phyloP scores from a whole-genome alignment of 306 rosid species.

The Begonia fuchsioides region DNA sequence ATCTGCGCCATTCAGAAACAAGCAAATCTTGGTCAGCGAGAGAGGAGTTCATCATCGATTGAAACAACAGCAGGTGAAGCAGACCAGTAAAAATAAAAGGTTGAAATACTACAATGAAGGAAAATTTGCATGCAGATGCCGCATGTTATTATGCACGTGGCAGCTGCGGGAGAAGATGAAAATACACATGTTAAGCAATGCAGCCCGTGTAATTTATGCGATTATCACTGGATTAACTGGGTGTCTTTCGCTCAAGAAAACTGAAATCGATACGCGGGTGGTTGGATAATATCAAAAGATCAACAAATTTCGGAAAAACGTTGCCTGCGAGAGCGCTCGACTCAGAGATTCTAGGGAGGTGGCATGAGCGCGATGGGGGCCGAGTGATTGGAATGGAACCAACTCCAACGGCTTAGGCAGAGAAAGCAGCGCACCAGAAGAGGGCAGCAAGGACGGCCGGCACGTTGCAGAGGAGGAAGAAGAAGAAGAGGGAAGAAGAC shows the following conservation, averaged over 20 bases:
- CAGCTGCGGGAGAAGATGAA: neutral
- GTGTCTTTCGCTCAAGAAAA: too few relatives aligned
- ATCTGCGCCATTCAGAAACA: slow-evolving; percentile 7
- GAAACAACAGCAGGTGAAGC: neutral
- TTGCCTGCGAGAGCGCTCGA: slow-evolving; percentile 21
- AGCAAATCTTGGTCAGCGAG: neutral
- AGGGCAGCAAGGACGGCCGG: slow-evolving; percentile 2
- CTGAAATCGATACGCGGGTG: too few relatives aligned
- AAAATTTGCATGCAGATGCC: too few relatives aligned
- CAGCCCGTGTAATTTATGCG: neutral
- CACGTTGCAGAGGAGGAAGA: slow-evolving; percentile 5
- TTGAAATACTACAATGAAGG: too few relatives aligned
- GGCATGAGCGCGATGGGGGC: neutral
- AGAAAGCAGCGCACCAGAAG: slow-evolving; percentile 5
- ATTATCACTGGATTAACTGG: neutral
- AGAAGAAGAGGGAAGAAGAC: neutral
- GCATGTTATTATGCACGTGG: too few relatives aligned
- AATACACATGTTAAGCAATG: neutral
- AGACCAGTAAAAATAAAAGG: neutral
- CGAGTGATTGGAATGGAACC: slow-evolving; percentile 9
- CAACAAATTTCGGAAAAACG: neutral
- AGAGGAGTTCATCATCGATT: neutral
- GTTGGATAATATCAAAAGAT: too few relatives aligned
- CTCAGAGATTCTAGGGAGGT: slow-evolving; percentile 14
- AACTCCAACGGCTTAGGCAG: slow-evolving; percentile 10